Percentiles rank a stretch among this genome's conserved stretches.
These are phyloP conservation scores for Waitea zeae DNA, from an alignment of 1,284 basidiomycete species.

Conservation along the genomic window DNA sequence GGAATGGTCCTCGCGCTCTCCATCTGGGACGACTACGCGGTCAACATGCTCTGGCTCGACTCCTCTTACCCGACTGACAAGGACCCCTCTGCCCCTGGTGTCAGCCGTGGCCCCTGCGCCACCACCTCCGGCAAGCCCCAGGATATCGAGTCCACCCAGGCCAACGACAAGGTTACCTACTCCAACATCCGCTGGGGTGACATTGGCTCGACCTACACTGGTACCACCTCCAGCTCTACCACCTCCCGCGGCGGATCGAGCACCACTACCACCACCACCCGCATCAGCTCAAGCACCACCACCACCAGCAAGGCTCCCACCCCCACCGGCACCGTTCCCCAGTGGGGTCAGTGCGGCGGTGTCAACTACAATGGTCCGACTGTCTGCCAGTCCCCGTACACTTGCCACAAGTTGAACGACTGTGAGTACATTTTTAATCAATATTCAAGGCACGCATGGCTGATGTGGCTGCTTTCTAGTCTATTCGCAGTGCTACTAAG, in stretches of 20 bases:
- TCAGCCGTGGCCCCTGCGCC: conserved; percentile 19
- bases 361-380: neutral
- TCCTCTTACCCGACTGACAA: conserved; percentile 15
- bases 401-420: neutral
- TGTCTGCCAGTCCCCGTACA: neutral
- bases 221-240: neutral
- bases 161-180: conserved; percentile 11
- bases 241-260: neutral
- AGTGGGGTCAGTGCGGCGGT: neutral
- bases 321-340: neutral
- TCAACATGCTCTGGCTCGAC: conserved; percentile 22
- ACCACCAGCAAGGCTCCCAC: neutral
- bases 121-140: conserved; percentile 16
- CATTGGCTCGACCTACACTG: conserved; percentile 15
- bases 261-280: neutral
- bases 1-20: conserved; percentile 5
- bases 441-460: too few species aligned
- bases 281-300: neutral
- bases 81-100: conserved; percentile 15
- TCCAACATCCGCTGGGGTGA: conserved; percentile 20
- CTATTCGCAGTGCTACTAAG: too few species aligned
- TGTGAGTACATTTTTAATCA: too few species aligned
- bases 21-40: conserved; percentile 18
- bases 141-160: conserved; percentile 12
- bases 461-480: too few species aligned